Percentiles rank a stretch among this genome's conserved stretches.
Evolutionary conservation across 2,329 filamentous ascomycete genomes (phyloP).

Genomic region (Aspergillus candidus): DNA sequence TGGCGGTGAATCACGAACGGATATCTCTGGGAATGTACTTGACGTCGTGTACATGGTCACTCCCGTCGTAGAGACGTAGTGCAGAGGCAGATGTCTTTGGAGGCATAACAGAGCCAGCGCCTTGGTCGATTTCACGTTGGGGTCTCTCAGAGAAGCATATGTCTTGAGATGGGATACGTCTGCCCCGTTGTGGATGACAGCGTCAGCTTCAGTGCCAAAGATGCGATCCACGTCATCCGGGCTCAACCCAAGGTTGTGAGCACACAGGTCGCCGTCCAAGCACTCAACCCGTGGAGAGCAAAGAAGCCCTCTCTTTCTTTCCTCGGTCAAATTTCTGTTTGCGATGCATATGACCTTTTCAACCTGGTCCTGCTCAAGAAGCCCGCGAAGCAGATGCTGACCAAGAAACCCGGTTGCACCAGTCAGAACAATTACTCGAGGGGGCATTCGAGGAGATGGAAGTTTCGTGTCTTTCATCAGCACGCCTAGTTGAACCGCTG

Average conservation of each 20-base stretch:
- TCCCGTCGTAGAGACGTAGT: not conserved
- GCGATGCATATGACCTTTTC: constrained; percentile 40
- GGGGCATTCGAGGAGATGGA: not conserved
- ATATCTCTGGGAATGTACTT: not conserved
- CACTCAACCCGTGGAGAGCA: constrained; percentile 23
- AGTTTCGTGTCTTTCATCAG: too few species aligned
- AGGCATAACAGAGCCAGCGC: constrained; percentile 11
- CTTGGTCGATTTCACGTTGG: constrained; percentile 22
- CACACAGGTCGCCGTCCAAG: constrained; percentile 34
- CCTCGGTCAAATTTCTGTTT: not conserved
- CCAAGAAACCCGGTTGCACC: constrained; percentile 34
- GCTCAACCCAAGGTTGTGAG: constrained; percentile 34
- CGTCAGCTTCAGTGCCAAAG: constrained; percentile 24
- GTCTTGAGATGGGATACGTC: constrained; percentile 23
- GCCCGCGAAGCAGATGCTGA: constrained; percentile 29
- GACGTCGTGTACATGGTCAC: not conserved
- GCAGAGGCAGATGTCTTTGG: not conserved
- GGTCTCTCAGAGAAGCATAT: constrained; percentile 16
- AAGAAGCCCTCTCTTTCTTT: too few species aligned
- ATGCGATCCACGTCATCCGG: constrained; percentile 27
- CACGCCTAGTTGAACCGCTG: too few species aligned
- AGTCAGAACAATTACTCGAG: constrained; percentile 14
- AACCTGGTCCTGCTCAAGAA: constrained; percentile 29
- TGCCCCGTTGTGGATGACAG: constrained; percentile 51
- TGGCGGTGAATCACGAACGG: not conserved